Base-by-base conservation (phyloP, 169 alveolate species). In the Cryptosporidium sp. region DNA sequence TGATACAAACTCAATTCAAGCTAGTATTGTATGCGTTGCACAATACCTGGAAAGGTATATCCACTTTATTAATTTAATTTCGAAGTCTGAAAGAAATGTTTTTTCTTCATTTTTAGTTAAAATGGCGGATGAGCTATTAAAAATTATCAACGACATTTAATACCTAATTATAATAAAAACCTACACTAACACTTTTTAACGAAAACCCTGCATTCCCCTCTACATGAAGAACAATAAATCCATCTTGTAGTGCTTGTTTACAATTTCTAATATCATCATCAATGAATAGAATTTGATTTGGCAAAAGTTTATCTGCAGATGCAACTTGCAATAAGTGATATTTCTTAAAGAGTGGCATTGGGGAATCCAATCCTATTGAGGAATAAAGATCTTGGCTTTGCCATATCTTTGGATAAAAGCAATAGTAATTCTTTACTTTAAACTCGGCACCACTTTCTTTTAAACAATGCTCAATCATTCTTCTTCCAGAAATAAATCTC, bases 341-440 rank as follows among this genome's bases (percentile, higher is more conserved):
- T 42, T 61, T 42, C 31, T 80, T 80, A 12, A 10, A 60, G 62
- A 52, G 75, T 16, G 89, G 89, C 89, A 80, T 80, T 61, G 89
- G 80, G 29, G 29, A 9, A 45, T 42, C n/a, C 69, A 80, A 65
- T 7, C 75, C 75, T 33, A 80, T 21, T 42, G 51, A n/a, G 18
- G 75, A 65, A 39, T 62, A 80, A 8, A 9, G 45, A 44, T 18
- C 29, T 18, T 8, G 8, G 26, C 35, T 48, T 60, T 80, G 73
- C 89, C 89, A 80, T 29, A 80, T 37, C n/a, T 60, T 80, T n/a
- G 89, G 89, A 65, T 80, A 62, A 26, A 29, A 80, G 26, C 89
- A 80, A 44, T 62, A 80, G 29, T 16, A 62, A 39, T 65, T 60
- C 12, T 39, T 39, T 5, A 80, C 51, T 3, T 37, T 23, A 45